Base-by-base conservation (phyloP, 352 stramenopile species). In the Nothophytophthora sp. region DNA sequence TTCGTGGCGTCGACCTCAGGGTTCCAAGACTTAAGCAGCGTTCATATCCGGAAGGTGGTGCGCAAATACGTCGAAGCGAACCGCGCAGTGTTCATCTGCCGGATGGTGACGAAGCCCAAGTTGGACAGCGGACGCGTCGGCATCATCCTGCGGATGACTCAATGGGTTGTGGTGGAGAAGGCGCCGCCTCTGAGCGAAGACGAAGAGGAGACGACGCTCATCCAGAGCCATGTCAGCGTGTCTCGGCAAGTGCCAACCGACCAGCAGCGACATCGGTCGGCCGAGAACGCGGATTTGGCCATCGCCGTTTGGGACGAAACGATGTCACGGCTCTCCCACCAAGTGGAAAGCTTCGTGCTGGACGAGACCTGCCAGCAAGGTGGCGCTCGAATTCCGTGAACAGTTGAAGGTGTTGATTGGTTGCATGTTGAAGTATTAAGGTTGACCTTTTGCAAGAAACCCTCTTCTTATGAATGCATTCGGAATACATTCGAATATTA, bases 281-380 rank as follows among this genome's bases (percentile, higher is more conserved):
- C n/a, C 34, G 19, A 15, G 0, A 7, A 55, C 11, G 43, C 43
- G 3, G 50, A 59, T 30, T 33, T 59, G 50, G 36, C 44, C 4
- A 55, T 60, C 13, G 22, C 52, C 28, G 44, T 46, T 13, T 60
- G 52, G 52, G 43, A 55, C 25, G 52, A 60, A 50, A 49, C 11
- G 5, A 45, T 60, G 5, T 16, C 36, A 10, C 50, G 50, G 2
- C 49, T 62, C 4, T 28, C 43, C 9, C 38, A 38, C 16, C 42
- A 54, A 16, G 19, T 58, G 16, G 50, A 62, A n/a, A 62, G 34
- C 34, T 34, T 55, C 11, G 16, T 67, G 34, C 39, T 67, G 25
- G 52, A 66, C 39, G 50, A 25, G 10, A 34, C 34, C 8, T 42
- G 12, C 0, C 18, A 35, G 7, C 16, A 9, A 2, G 10, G 20